Percentiles rank a stretch among this genome's conserved stretches.
phyloP scores from a whole-genome alignment of 306 rosid genomes.

The Rosa lucieae region DNA sequence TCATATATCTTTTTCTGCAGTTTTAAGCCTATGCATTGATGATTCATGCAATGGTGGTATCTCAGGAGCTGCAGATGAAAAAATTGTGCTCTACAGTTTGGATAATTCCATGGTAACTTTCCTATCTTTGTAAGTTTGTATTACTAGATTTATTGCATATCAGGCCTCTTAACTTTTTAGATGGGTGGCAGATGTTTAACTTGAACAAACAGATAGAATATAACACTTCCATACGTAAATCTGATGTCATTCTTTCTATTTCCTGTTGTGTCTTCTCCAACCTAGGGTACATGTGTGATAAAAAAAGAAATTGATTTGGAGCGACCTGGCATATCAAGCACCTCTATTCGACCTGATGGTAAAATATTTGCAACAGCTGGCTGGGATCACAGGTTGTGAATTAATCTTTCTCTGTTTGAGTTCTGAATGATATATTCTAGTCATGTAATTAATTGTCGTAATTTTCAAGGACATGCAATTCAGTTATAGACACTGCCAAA shows the following conservation, averaged over 20 bases:
- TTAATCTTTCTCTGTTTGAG: neutral
- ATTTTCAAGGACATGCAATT: neutral
- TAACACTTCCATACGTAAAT: neutral
- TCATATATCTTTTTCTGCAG: slow-evolving; percentile 44
- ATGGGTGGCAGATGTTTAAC: neutral
- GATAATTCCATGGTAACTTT: slow-evolving; percentile 76
- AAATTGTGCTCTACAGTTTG: slow-evolving; percentile 66
- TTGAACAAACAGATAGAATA: neutral
- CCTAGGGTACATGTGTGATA: slow-evolving; percentile 63
- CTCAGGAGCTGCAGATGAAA: slow-evolving; percentile 92
- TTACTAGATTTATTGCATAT: neutral
- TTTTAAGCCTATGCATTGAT: slow-evolving; percentile 70
- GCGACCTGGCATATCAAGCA: slow-evolving; percentile 83
- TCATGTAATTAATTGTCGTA: neutral
- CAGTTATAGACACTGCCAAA: neutral
- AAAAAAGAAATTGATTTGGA: slow-evolving; percentile 79
- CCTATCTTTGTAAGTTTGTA: slow-evolving; percentile 6
- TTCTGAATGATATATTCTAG: neutral
- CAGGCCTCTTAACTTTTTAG: slow-evolving; percentile 6
- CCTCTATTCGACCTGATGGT: slow-evolving; percentile 74
- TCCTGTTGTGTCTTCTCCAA: neutral
- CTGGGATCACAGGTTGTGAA: slow-evolving; percentile 92
- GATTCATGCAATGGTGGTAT: slow-evolving; percentile 81
- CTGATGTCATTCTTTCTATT: neutral
- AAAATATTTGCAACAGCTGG: slow-evolving; percentile 91